Base-by-base conservation (phyloP, 2,329 filamentous ascomycete species). In the Aspergillus nomiae region DNA sequence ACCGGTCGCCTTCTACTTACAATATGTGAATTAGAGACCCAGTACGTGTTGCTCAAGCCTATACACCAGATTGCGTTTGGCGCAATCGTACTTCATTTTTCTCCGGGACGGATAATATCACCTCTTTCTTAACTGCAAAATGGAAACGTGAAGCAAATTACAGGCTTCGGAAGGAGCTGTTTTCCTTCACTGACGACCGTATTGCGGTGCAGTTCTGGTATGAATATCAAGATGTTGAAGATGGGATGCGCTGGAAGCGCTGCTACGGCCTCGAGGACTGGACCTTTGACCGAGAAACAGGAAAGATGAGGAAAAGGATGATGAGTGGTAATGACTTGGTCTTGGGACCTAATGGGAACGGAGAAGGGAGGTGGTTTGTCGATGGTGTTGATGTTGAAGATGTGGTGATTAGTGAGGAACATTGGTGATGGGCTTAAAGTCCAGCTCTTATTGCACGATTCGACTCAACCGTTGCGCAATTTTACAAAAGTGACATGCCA, bases 151-250 rank as follows among this genome's bases (percentile, higher is more conserved):
- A 96, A 75, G 80, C 86, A 50, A 87, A 83, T 19, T 96, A 96
- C 71, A 84, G 85, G 0, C 82, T 96, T 60, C 86, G 92, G 59
- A 96, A 96, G 76, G 92, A 96, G 74, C 81, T 96, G 1, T 96
- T 96, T 76, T 84, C 91, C 1, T 95, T 92, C 71, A 83, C 80
- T 0, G 88, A 89, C 43, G 83, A 94, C 76, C 90, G 87, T 77
- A 94, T 94, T 67, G 92, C 92, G 1, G 92, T 96, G 26, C 92
- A 96, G 73, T 96, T 95, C 76, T 96, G 92, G 92, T 96, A 94
- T 71, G 90, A 96, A 77, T 94, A 88, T 78, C 85, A 88, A 66
- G 91, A 94, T 71, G 78, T 79, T 9, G 70, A 83, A 1, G 89
- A 90, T 43, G 88, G 71, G 12, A 75, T 81, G 78, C 76, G 92